Percentiles rank a stretch among this genome's conserved stretches.
These are phyloP conservation scores for Candida morakotiae DNA, from an alignment of 805 yeast genomes.

Conservation along the genomic window DNA sequence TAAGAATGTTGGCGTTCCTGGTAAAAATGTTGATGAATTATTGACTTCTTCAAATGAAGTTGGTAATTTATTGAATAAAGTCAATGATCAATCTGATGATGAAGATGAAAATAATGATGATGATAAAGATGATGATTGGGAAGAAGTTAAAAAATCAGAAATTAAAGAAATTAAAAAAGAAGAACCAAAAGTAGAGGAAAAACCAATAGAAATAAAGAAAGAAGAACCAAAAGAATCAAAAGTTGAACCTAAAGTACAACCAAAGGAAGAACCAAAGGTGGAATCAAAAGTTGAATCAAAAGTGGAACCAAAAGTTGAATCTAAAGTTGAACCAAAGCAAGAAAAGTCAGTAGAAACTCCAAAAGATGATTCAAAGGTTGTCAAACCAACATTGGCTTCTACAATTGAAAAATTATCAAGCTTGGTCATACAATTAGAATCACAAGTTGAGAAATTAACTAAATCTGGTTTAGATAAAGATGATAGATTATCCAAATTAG, in stretches of 20 bases:
- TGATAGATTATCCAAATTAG: constrained; percentile 52
- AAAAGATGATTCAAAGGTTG: constrained; percentile 1
- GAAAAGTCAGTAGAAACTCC: background rate
- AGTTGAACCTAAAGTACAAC: constrained; percentile 6
- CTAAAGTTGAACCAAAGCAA: constrained; percentile 17
- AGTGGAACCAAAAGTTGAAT: constrained; percentile 9
- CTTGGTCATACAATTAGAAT: constrained; percentile 55
- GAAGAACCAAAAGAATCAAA: constrained; percentile 11
- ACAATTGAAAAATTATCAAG: constrained; percentile 64
- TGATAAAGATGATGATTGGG: constrained; percentile 33
- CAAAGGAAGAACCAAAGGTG: constrained; percentile 16
- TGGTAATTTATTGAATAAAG: constrained; percentile 31
- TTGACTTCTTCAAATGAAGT: constrained; percentile 36
- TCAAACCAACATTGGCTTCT: constrained; percentile 64
- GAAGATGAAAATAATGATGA: constrained; percentile 27
- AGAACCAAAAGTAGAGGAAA: constrained; percentile 1
- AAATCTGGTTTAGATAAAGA: constrained; percentile 62
- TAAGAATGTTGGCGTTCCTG: constrained; percentile 11
- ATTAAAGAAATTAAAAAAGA: constrained; percentile 6
- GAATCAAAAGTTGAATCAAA: constrained; percentile 9
- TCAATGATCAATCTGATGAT: constrained; percentile 34
- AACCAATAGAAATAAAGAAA: constrained; percentile 9
- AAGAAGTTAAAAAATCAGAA: constrained; percentile 29
- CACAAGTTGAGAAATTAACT: constrained; percentile 47
- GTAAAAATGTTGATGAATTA: constrained; percentile 31